Evolutionary conservation across 2,329 filamentous ascomycete species (phyloP), one percentile per base, ranked within the genome.

Genomic region (Ciborinia camelliae): DNA sequence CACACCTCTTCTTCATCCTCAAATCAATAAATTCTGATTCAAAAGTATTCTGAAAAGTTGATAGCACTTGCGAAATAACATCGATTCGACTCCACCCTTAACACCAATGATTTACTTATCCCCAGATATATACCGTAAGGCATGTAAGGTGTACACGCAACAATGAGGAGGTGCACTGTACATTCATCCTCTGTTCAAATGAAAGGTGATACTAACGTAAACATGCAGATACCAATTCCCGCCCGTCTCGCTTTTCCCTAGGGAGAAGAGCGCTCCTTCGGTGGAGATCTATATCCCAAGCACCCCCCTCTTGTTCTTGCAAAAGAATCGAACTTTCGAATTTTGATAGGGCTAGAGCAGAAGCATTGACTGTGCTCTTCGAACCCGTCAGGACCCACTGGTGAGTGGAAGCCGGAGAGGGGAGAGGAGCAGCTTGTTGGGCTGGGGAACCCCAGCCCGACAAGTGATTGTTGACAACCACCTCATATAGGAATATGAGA

Each of bases 401-500:
- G n/a, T n/a, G n/a, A n/a, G n/a, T 43, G 1, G 6, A 6, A n/a
- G 30, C 9, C 2, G 4, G 35, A 14, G 20, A 39, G 35, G 14
- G n/a, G 15, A 37, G 32, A 14, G 18, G 6, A 37, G 23, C 7
- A 3, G 51, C 1, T 1, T 23, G 6, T 20, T 26, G 15, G 51
- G 12, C n/a, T 35, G 51, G n/a, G 32, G 8, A 26, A 26, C 8
- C 8, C 3, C 14, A 28, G 14, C 8, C 52, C 2, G 51, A 37
- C 14, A 23, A 32, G 6, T 26, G 9, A 5, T 3, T 20, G 20
- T 60, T 50, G n/a, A 28, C 35, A 43, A 14, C 37, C 15, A 23
- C 20, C 28, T 53, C 26, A 62, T 26, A 53, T 18, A 28, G 15
- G 18, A 45, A 66, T 53, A 76, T 77, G 75, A 77, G 76, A 77